Percentiles rank a stretch among this genome's conserved stretches.
Conservation (phyloP, 75 land plant species). For the Chamaecyparis obtusa region DNA sequence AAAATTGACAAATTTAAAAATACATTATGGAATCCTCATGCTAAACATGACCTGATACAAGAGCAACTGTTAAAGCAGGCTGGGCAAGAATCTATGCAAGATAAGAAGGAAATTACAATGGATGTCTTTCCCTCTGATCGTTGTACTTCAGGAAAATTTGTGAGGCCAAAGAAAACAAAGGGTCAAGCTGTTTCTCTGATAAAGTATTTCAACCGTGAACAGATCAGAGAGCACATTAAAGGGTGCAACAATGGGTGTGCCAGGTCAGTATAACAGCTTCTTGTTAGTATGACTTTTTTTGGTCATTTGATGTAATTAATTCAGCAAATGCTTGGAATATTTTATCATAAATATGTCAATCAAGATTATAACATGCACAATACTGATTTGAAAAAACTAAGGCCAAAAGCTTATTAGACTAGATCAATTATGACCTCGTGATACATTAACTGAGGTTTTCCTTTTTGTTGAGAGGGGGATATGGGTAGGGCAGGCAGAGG, state of each 20-base stretch:
- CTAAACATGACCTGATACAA: background rate
- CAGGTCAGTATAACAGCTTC: constrained; percentile 41
- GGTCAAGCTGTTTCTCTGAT: constrained; percentile 82
- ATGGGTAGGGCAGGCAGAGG: too few species aligned
- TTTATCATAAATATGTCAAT: background rate
- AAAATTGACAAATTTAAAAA: constrained; percentile 7
- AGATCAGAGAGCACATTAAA: constrained; percentile 80
- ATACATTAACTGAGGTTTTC: too few species aligned
- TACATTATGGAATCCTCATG: constrained; percentile 3
- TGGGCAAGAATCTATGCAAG: constrained; percentile 26
- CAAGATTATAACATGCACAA: background rate
- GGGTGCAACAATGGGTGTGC: constrained; percentile 88
- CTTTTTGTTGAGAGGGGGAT: too few species aligned
- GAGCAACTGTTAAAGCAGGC: constrained; percentile 8
- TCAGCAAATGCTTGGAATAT: background rate
- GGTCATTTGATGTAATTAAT: constrained; percentile 9
- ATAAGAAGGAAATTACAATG: constrained; percentile 23
- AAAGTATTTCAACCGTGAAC: constrained; percentile 90
- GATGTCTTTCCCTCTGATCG: background rate
- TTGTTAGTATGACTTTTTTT: too few species aligned
- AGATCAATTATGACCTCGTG: too few species aligned
- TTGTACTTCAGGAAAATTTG: constrained; percentile 39
- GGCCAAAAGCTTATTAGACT: background rate
- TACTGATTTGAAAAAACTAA: too few species aligned
- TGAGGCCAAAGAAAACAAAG: constrained; percentile 69